Percentiles rank a stretch among this genome's conserved stretches.
These are phyloP conservation scores for Vitis hybrid DNA, from an alignment of 177 flowering plant genomes.

Conservation along the genomic window DNA sequence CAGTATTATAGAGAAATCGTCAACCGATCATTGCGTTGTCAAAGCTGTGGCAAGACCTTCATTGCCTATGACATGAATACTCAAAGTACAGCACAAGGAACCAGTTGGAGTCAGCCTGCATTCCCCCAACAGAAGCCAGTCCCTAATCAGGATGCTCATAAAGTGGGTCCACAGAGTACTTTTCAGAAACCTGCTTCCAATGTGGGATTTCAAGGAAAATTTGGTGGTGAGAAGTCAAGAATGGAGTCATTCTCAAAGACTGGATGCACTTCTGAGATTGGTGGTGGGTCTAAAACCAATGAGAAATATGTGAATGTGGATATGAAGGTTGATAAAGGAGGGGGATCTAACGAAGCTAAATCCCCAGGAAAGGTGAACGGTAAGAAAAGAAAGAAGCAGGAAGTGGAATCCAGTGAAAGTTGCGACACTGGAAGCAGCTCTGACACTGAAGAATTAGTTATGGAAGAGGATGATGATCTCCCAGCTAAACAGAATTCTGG, in stretches of 20 bases:
- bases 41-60: constrained; percentile 50
- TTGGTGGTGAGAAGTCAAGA: constrained; percentile 12
- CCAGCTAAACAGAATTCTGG: constrained; percentile 12
- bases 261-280: constrained; percentile 16
- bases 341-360: constrained; percentile 8
- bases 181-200: constrained; percentile 10
- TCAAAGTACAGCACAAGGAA: constrained; percentile 26
- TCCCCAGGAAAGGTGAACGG: constrained; percentile 23
- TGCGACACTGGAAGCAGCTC: constrained; percentile 35
- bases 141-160: constrained; percentile 19
- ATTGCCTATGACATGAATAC: constrained; percentile 45
- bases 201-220: constrained; percentile 20
- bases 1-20: constrained; percentile 44
- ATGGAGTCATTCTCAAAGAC: constrained; percentile 11
- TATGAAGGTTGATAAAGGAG: constrained; percentile 9
- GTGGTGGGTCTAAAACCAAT: neutral
- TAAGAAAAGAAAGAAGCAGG: constrained; percentile 37
- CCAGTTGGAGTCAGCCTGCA: constrained; percentile 20
- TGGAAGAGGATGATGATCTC: constrained; percentile 25
- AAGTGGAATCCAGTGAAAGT: constrained; percentile 45
- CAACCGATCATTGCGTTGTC: constrained; percentile 46
- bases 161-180: constrained; percentile 16
- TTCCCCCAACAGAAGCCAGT: constrained; percentile 25
- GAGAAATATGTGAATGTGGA: no score
- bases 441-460: constrained; percentile 32